Conservation (phyloP, 768 basidiomycete genomes). For the Tricholoma saponaceum region DNA sequence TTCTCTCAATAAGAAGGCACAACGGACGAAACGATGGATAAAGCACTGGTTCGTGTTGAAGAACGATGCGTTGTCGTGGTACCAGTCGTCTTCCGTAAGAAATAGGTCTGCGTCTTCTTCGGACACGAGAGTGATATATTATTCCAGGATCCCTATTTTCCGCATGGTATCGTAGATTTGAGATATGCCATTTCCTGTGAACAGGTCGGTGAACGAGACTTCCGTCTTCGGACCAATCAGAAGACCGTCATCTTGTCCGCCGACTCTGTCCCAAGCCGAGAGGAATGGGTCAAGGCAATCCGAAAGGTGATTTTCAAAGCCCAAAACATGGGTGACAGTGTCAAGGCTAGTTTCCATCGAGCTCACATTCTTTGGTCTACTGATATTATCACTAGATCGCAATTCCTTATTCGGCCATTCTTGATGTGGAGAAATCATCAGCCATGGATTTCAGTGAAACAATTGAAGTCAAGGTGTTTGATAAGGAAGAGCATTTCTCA, state of each 20-base stretch:
- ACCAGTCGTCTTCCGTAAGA: slow-evolving; percentile 82
- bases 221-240: slow-evolving; percentile 82
- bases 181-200: slow-evolving; percentile 93
- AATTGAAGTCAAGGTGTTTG: slow-evolving; percentile 89
- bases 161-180: slow-evolving; percentile 92
- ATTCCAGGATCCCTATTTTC: slow-evolving; percentile 93
- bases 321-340: slow-evolving; percentile 94
- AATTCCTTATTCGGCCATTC: slow-evolving; percentile 85
- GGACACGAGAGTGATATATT: slow-evolving; percentile 13
- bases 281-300: slow-evolving; percentile 96
- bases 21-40: slow-evolving; percentile 86
- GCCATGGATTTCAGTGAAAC: slow-evolving; percentile 97
- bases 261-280: slow-evolving; percentile 77
- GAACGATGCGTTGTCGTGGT: slow-evolving; percentile 97
- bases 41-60: slow-evolving; percentile 97
- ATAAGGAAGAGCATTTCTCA: slow-evolving; percentile 74
- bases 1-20: slow-evolving; percentile 80
- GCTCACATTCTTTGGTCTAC: neutral
- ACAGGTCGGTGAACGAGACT: slow-evolving; percentile 67
- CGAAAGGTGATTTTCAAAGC: slow-evolving; percentile 93
- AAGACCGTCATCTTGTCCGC: slow-evolving; percentile 68
- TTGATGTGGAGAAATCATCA: slow-evolving; percentile 84
- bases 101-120: neutral
- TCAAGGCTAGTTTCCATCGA: slow-evolving; percentile 57
- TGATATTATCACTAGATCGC: slow-evolving; percentile 57